These are phyloP conservation scores for Grigorovia transvaalensis DNA, from an alignment of 805 yeast species.

Conservation along the genomic window DNA sequence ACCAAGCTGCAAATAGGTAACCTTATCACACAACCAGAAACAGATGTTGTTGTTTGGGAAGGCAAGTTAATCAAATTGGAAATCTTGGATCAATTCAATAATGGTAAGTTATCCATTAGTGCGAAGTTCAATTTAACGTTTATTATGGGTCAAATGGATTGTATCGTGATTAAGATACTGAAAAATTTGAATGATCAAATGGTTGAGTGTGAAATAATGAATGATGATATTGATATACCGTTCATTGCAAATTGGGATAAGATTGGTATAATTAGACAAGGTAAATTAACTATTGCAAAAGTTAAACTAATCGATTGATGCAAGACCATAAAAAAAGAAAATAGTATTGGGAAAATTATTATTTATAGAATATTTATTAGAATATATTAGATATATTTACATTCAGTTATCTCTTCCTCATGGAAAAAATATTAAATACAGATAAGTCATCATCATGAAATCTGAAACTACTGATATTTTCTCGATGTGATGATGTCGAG, in stretches of 20 bases:
- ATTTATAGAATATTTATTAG: not conserved
- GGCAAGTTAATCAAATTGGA: not conserved
- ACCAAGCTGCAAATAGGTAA: not conserved
- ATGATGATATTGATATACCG: not conserved
- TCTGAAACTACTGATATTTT: constrained; percentile 13
- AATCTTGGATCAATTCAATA: not conserved
- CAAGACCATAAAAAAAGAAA: not conserved
- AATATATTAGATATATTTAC: not conserved
- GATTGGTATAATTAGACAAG: not conserved
- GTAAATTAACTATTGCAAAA: not conserved
- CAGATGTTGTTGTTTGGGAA: not conserved
- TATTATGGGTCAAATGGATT: not conserved
- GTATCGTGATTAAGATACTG: not conserved
- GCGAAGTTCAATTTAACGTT: not conserved
- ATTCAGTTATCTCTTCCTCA: not conserved
- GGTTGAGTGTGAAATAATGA: not conserved
- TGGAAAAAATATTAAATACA: constrained; percentile 33
- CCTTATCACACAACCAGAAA: not conserved
- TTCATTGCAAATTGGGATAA: not conserved
- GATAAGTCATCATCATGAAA: constrained; percentile 28
- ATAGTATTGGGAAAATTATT: not conserved
- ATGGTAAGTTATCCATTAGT: not conserved
- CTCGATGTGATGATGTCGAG: constrained; percentile 1
- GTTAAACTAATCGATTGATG: not conserved
- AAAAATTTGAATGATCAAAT: not conserved